Percentiles rank a stretch among this genome's conserved stretches.
phyloP scores from a whole-genome alignment of 2,329 filamentous ascomycete species.

The Trichophaea hybrida region DNA sequence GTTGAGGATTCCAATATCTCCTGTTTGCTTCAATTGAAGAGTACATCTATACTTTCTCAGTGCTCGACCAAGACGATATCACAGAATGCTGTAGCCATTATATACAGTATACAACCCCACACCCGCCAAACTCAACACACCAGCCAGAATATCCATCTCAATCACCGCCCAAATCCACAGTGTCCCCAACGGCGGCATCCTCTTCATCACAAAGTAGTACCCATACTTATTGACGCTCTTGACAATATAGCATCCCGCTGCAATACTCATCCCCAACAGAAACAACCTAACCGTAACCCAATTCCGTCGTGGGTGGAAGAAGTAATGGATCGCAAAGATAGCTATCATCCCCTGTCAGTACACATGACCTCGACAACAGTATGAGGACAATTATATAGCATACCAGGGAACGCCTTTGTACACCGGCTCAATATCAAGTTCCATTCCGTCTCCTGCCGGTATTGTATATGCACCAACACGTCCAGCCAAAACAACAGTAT shows the following conservation, averaged over 20 bases:
- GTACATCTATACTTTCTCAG: too few species aligned
- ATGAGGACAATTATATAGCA: slow-evolving; percentile 20
- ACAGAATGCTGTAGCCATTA: slow-evolving; percentile 30
- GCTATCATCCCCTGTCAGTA: slow-evolving; percentile 32
- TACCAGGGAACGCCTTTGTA: slow-evolving; percentile 41
- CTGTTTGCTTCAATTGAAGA: too few species aligned
- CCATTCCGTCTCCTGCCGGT: slow-evolving; percentile 53
- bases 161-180: slow-evolving; percentile 89
- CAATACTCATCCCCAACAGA: slow-evolving; percentile 49
- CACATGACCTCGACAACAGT: not conserved
- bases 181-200: slow-evolving; percentile 72
- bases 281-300: slow-evolving; percentile 39
- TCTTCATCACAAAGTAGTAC: slow-evolving; percentile 85
- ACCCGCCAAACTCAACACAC: slow-evolving; percentile 41
- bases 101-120: slow-evolving; percentile 37
- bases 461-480: slow-evolving; percentile 65
- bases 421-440: slow-evolving; percentile 40
- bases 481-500: slow-evolving; percentile 68
- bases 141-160: slow-evolving; percentile 60
- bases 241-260: slow-evolving; percentile 63
- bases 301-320: slow-evolving; percentile 39
- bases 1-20: too few species aligned
- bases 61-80: too few species aligned
- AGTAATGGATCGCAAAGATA: slow-evolving; percentile 42
- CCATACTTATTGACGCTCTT: slow-evolving; percentile 63